phyloP scores from a whole-genome alignment of 2,329 filamentous ascomycete genomes.

The Rosellinia necatrix region DNA sequence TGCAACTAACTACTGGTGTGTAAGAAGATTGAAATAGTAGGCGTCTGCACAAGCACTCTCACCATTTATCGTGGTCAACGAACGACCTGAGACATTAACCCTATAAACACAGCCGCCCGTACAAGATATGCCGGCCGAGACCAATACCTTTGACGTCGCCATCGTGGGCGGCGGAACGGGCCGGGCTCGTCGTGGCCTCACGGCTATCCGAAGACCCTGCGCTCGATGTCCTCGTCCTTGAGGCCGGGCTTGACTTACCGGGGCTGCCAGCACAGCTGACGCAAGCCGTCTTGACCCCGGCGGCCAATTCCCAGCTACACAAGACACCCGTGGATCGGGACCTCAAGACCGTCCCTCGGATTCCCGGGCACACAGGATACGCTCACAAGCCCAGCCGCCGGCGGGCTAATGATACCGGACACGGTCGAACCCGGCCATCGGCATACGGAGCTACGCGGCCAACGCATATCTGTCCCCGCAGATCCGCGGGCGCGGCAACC shows the following conservation, averaged over 20 bases:
- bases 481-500: neutral
- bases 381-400: slow-evolving; percentile 12
- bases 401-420: slow-evolving; percentile 17
- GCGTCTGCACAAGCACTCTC: neutral
- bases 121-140: neutral
- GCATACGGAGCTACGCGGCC: slow-evolving; percentile 22
- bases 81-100: neutral
- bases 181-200: slow-evolving; percentile 4
- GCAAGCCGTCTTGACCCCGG: neutral
- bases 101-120: neutral
- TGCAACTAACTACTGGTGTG: too few species aligned
- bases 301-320: neutral
- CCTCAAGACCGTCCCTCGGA: slow-evolving; percentile 10
- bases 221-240: slow-evolving; percentile 10
- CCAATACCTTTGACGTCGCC: slow-evolving; percentile 7
- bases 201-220: slow-evolving; percentile 8
- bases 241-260: slow-evolving; percentile 5
- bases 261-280: neutral
- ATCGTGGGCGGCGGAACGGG: slow-evolving; percentile 11
- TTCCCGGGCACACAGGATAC: slow-evolving; percentile 11
- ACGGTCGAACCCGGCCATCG: slow-evolving; percentile 13
- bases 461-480: slow-evolving; percentile 21
- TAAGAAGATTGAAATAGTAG: neutral
- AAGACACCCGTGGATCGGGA: neutral
- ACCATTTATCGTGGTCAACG: neutral